These are phyloP conservation scores for Epichloe hybrida DNA, from an alignment of 2,329 filamentous ascomycete species.

Conservation along the genomic window DNA sequence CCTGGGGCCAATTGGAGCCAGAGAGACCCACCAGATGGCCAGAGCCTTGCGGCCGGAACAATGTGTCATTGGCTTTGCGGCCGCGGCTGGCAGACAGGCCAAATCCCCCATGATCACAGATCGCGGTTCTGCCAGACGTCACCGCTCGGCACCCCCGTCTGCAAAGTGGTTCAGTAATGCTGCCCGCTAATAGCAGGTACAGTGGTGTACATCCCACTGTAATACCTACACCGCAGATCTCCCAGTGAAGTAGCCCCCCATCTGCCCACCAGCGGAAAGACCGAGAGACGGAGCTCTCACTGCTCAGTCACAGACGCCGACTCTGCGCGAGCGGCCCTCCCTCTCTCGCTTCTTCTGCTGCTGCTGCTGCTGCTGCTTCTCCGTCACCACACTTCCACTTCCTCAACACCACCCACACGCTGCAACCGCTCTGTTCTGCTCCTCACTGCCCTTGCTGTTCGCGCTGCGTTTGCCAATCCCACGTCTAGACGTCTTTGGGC, in stretches of 20 bases:
- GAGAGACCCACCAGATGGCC: neutral
- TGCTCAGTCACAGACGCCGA: conserved; percentile 4
- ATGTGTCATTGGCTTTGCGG: conserved; percentile 19
- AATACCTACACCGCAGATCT: neutral
- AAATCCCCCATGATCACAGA: conserved; percentile 9
- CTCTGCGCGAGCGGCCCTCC: conserved; percentile 5
- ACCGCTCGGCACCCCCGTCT: conserved; percentile 14
- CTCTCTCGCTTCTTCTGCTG: conserved; percentile 1
- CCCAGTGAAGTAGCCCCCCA: neutral
- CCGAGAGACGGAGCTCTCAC: conserved; percentile 4
- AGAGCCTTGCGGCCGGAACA: conserved; percentile 14
- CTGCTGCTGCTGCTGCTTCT: neutral
- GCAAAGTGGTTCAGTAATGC: no score
- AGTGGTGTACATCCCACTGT: no score
- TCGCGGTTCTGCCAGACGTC: conserved; percentile 15
- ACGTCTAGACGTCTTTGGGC: neutral
- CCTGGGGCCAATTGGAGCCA: conserved; percentile 1
- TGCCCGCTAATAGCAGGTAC: neutral
- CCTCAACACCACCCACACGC: neutral
- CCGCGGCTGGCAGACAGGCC: conserved; percentile 10
- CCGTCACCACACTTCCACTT: conserved; percentile 3
- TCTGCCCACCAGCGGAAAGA: neutral
- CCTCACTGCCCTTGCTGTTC: neutral
- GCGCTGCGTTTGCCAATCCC: conserved; percentile 1
- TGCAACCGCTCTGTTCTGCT: neutral